These are phyloP conservation scores for Apium graveolens DNA, from an alignment of 129 eudicot species.

Conservation along the genomic window DNA sequence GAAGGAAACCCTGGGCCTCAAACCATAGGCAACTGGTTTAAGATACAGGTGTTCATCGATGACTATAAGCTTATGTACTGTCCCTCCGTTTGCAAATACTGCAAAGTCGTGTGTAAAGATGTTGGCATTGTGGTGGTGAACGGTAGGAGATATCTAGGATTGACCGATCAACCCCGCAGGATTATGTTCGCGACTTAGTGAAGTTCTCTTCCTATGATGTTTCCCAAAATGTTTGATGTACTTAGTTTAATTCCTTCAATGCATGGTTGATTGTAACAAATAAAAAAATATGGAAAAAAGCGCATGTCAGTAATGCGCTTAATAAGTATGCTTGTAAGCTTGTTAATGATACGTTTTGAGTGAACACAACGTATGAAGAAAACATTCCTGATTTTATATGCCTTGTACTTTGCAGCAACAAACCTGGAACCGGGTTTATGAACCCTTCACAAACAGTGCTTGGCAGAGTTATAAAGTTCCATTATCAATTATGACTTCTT, in stretches of 20 bases:
- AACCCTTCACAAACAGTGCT: no score
- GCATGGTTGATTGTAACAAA: background rate
- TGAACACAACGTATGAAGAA: no score
- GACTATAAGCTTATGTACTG: constrained; percentile 8
- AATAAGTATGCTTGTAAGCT: no score
- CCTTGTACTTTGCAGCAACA: no score
- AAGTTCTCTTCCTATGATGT: background rate
- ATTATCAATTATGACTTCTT: no score
- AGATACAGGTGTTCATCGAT: constrained; percentile 1
- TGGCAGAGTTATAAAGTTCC: no score
- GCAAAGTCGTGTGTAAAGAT: constrained; percentile 1
- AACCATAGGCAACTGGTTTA: constrained; percentile 18
- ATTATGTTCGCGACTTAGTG: background rate
- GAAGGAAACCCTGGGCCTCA: constrained; percentile 7
- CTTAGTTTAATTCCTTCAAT: background rate
- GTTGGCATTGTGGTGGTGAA: constrained; percentile 3
- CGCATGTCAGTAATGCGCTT: no score
- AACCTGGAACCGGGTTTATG: no score
- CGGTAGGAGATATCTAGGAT: constrained; percentile 1
- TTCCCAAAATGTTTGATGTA: background rate
- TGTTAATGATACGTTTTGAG: no score
- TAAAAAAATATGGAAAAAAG: background rate
- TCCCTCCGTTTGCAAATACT: constrained; percentile 3
- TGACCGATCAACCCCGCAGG: constrained; percentile 1
- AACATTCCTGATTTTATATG: no score